A percentile compares a stretch with the other conserved stretches of the same genome.
Evolutionary conservation across 1,284 basidiomycete genomes (phyloP).

Genomic region (Marasmius fiardii): DNA sequence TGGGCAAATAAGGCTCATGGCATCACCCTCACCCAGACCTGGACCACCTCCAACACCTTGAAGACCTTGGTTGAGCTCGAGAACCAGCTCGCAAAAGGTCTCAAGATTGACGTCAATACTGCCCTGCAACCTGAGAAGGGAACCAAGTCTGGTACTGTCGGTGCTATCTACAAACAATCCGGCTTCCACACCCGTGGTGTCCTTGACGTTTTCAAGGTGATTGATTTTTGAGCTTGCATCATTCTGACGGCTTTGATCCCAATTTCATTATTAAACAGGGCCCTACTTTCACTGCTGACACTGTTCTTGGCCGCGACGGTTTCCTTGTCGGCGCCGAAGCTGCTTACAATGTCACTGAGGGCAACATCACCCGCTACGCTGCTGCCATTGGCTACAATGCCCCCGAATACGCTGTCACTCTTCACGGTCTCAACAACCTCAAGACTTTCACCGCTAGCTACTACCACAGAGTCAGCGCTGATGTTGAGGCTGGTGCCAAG

Average conservation of each 20-base stretch:
- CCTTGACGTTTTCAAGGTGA: conserved; percentile 94
- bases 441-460: conserved; percentile 94
- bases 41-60: conserved; percentile 93
- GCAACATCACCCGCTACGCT: conserved; percentile 90
- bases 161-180: conserved; percentile 94
- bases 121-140: conserved; percentile 85
- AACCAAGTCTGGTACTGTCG: conserved; percentile 80
- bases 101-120: conserved; percentile 92
- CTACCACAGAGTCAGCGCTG: conserved; percentile 95
- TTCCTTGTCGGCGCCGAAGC: conserved; percentile 97
- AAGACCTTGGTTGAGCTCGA: conserved; percentile 94
- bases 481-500: conserved; percentile 98
- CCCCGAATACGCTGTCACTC: conserved; percentile 93
- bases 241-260: no score
- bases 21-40: conserved; percentile 87
- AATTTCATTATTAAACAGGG: conserved; percentile 54
- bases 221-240: conserved; percentile 11
- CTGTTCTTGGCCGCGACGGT: conserved; percentile 94
- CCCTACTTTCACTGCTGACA: conserved; percentile 95
- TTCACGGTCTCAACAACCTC: conserved; percentile 95
- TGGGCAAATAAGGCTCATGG: conserved; percentile 88
- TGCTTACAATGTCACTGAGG: conserved; percentile 94
- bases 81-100: conserved; percentile 96
- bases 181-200: conserved; percentile 91
- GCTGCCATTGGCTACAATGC: conserved; percentile 93